phyloP scores from a whole-genome alignment of 441 rosid species.

The Populus tomentosa region DNA sequence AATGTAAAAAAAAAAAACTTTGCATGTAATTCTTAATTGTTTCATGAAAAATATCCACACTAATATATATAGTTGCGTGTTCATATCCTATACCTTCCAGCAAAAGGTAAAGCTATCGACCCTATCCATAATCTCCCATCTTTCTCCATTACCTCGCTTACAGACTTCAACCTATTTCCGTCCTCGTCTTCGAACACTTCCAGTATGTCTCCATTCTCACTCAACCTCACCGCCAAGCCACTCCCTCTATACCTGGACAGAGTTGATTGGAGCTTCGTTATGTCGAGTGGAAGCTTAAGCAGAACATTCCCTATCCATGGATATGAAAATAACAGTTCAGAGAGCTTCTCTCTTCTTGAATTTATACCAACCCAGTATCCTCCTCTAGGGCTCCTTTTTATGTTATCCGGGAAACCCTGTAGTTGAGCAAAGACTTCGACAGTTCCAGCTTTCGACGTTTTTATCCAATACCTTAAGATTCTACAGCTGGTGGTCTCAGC shows the following conservation, averaged over 20 bases:
- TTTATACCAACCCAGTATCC: slow-evolving; percentile 46
- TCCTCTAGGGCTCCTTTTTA: slow-evolving; percentile 31
- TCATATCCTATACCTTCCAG: slow-evolving; percentile 27
- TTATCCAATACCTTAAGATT: slow-evolving; percentile 27
- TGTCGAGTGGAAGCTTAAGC: slow-evolving; percentile 33
- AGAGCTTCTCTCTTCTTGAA: slow-evolving; percentile 34
- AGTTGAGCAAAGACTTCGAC: slow-evolving; percentile 21
- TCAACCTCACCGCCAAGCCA: slow-evolving; percentile 55
- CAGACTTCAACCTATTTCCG: slow-evolving; percentile 31
- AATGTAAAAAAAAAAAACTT: too few relatives aligned
- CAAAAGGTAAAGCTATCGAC: slow-evolving; percentile 51
- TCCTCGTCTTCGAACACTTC: slow-evolving; percentile 37
- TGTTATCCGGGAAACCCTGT: slow-evolving; percentile 33
- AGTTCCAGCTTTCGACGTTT: slow-evolving; percentile 1
- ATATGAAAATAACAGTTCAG: slow-evolving; percentile 29
- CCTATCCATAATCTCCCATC: slow-evolving; percentile 68
- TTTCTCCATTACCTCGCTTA: slow-evolving; percentile 62
- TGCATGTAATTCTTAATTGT: too few relatives aligned
- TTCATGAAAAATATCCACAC: too few relatives aligned
- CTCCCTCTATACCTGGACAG: slow-evolving; percentile 37
- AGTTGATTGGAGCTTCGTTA: slow-evolving; percentile 31
- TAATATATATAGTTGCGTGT: not conserved
- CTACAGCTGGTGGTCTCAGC: slow-evolving; percentile 28
- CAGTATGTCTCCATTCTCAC: slow-evolving; percentile 44
- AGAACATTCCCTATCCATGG: slow-evolving; percentile 44